Percentiles rank a stretch among this genome's conserved stretches.
phyloP scores from a whole-genome alignment of 1,284 basidiomycete genomes.

The Irpex sp. region DNA sequence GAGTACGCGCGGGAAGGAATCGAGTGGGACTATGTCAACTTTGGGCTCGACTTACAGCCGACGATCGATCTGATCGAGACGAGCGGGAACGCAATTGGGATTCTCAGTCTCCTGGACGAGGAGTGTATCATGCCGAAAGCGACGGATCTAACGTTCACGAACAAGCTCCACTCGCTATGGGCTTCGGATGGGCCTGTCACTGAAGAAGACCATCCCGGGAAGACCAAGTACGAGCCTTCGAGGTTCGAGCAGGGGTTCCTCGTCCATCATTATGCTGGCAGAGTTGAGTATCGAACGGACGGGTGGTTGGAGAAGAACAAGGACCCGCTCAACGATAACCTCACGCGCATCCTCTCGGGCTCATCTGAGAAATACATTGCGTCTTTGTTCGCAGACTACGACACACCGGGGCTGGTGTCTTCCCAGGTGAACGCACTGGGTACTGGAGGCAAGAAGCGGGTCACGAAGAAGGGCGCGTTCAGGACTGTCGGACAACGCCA shows the following conservation, averaged over 20 bases:
- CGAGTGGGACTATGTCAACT: slow-evolving; percentile 99
- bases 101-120: slow-evolving; percentile 93
- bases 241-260: slow-evolving; percentile 95
- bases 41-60: slow-evolving; percentile 95
- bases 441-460: slow-evolving; percentile 68
- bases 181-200: slow-evolving; percentile 40
- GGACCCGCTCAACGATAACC: slow-evolving; percentile 96
- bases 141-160: slow-evolving; percentile 91
- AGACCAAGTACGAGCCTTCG: slow-evolving; percentile 81
- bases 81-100: slow-evolving; percentile 72
- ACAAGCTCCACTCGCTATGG: slow-evolving; percentile 85
- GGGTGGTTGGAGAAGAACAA: slow-evolving; percentile 99
- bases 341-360: slow-evolving; percentile 84
- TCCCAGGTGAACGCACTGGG: slow-evolving; percentile 38
- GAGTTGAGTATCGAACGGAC: slow-evolving; percentile 94
- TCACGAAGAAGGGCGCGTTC: slow-evolving; percentile 94
- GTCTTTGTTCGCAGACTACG: slow-evolving; percentile 83
- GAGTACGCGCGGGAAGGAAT: slow-evolving; percentile 97
- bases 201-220: slow-evolving; percentile 69
- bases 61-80: slow-evolving; percentile 98
- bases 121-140: slow-evolving; percentile 99
- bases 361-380: slow-evolving; percentile 86
- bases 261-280: slow-evolving; percentile 95
- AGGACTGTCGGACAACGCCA: slow-evolving; percentile 94
- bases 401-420: slow-evolving; percentile 31